Evolutionary conservation across 2,329 filamentous ascomycete genomes (phyloP).

Genomic region (Cephalotrichum gorgonifer): DNA sequence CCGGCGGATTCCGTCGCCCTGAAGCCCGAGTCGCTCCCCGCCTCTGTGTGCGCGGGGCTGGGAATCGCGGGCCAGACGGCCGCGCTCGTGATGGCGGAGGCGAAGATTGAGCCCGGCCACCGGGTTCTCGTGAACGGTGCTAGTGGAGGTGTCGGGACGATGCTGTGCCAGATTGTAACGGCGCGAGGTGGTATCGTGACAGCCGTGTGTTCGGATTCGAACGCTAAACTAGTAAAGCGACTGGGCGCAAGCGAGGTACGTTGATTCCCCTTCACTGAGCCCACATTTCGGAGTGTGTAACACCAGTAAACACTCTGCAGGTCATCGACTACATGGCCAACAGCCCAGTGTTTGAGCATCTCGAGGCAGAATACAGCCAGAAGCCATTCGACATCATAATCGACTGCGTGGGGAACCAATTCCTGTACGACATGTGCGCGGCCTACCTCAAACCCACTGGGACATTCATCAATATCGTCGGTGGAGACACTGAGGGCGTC

Average conservation of each 20-base stretch:
- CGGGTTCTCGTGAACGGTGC: conserved; percentile 14
- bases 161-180: conserved; percentile 12
- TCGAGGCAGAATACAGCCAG: conserved; percentile 3
- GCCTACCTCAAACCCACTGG: conserved; percentile 12
- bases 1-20: conserved; percentile 17
- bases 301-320: conserved; percentile 6
- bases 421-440: conserved; percentile 11
- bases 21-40: conserved; percentile 13
- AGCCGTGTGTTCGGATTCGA: conserved; percentile 13
- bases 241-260: conserved; percentile 15
- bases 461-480: conserved; percentile 13
- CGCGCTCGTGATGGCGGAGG: conserved; percentile 14
- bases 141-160: conserved; percentile 13
- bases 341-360: conserved; percentile 10
- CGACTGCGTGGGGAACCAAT: conserved; percentile 14
- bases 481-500: conserved; percentile 7
- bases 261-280: no score
- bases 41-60: conserved; percentile 17
- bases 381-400: conserved; percentile 11
- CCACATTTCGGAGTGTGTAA: no score
- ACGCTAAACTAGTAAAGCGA: conserved; percentile 12
- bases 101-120: conserved; percentile 11
- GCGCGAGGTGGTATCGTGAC: conserved; percentile 12
- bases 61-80: conserved; percentile 24
- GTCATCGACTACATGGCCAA: conserved; percentile 14